phyloP scores from a whole-genome alignment of 805 yeast genomes.

The Candida pini region DNA sequence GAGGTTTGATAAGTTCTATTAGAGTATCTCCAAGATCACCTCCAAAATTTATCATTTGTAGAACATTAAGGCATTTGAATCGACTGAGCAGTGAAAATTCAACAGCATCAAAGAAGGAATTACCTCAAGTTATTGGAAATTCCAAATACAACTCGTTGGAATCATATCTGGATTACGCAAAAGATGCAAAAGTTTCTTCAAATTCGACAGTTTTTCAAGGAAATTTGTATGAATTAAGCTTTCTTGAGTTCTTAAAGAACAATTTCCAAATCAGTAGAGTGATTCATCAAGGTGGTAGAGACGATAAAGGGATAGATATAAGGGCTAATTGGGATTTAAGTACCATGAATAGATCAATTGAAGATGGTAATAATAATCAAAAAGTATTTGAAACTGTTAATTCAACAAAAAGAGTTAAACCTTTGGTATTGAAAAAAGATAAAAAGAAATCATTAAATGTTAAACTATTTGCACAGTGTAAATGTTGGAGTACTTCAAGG shows the following conservation, averaged over 20 bases:
- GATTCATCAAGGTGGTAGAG: slow-evolving; percentile 47
- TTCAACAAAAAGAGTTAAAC: slow-evolving; percentile 20
- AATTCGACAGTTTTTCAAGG: slow-evolving; percentile 48
- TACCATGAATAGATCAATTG: slow-evolving; percentile 13
- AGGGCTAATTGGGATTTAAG: slow-evolving; percentile 44
- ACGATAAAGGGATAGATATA: slow-evolving; percentile 54
- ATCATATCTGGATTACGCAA: slow-evolving; percentile 30
- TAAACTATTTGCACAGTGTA: slow-evolving; percentile 49
- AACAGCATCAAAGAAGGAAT: background rate
- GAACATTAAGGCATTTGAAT: slow-evolving; percentile 2
- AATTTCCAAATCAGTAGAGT: slow-evolving; percentile 34
- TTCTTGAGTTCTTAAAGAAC: slow-evolving; percentile 33
- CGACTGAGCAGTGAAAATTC: background rate
- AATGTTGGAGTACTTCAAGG: slow-evolving; percentile 36
- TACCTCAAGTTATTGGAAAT: slow-evolving; percentile 10
- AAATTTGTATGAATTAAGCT: slow-evolving; percentile 46
- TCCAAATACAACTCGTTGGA: slow-evolving; percentile 26
- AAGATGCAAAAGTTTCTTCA: slow-evolving; percentile 33
- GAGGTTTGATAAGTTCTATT: slow-evolving; percentile 1
- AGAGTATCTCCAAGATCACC: slow-evolving; percentile 7
- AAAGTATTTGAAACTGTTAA: slow-evolving; percentile 18
- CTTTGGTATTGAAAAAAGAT: slow-evolving; percentile 16
- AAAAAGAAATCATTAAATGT: slow-evolving; percentile 25
- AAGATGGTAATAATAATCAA: background rate
- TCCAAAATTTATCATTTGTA: slow-evolving; percentile 7